Evolutionary conservation across 768 basidiomycete species (phyloP).

Genomic region (Termitomyces eurrhizus): DNA sequence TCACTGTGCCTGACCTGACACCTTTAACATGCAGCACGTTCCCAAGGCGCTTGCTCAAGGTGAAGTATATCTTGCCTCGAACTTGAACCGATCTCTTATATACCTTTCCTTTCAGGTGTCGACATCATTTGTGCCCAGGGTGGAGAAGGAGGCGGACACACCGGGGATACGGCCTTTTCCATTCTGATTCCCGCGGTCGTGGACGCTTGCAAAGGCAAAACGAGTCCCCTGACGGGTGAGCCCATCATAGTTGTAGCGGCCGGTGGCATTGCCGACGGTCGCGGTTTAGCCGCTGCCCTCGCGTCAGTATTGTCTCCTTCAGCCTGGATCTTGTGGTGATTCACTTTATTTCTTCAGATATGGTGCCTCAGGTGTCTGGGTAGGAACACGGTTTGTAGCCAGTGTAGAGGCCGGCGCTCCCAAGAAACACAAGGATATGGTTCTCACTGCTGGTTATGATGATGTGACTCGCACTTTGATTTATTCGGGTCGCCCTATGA

Average conservation of each 20-base stretch:
- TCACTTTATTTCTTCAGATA: slow-evolving; percentile 38
- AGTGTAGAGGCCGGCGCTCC: slow-evolving; percentile 79
- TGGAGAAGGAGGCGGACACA: slow-evolving; percentile 88
- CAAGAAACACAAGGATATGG: slow-evolving; percentile 63
- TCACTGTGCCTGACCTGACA: slow-evolving; percentile 2
- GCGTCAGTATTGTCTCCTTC: slow-evolving; percentile 37
- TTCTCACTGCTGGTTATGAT: slow-evolving; percentile 70
- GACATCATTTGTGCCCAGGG: slow-evolving; percentile 89
- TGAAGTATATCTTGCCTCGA: slow-evolving; percentile 12
- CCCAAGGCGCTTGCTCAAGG: slow-evolving; percentile 72
- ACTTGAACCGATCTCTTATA: not conserved
- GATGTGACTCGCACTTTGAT: slow-evolving; percentile 69
- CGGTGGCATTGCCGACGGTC: slow-evolving; percentile 81
- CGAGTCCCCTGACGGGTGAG: slow-evolving; percentile 75
- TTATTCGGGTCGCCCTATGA: slow-evolving; percentile 77
- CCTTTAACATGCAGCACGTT: slow-evolving; percentile 50
- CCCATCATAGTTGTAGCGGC: slow-evolving; percentile 78
- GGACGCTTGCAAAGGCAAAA: slow-evolving; percentile 66
- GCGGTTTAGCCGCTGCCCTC: slow-evolving; percentile 73
- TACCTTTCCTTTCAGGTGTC: slow-evolving; percentile 45
- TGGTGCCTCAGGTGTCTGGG: slow-evolving; percentile 86
- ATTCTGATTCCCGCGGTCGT: slow-evolving; percentile 81
- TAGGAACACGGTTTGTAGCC: slow-evolving; percentile 84
- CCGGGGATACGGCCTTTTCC: slow-evolving; percentile 77
- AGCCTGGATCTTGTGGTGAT: not conserved